Evolutionary conservation across 2,329 filamentous ascomycete species (phyloP).

Genomic region (Bipolaris sorokiniana): DNA sequence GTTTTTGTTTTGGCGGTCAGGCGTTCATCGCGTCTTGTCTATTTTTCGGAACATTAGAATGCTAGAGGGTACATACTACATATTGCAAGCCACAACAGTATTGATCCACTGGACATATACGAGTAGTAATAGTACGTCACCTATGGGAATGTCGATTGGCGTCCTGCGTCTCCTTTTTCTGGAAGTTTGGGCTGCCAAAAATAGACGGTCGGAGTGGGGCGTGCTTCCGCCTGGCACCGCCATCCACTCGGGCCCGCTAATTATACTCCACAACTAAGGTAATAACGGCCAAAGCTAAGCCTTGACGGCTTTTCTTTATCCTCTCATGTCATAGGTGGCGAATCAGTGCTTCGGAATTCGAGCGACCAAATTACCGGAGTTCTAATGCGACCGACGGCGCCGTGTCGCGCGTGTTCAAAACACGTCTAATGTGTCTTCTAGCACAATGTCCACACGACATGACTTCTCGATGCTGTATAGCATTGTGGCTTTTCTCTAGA

Average conservation of each 20-base stretch:
- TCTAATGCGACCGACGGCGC: background rate
- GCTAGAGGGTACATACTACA: background rate
- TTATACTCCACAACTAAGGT: slow-evolving; percentile 4
- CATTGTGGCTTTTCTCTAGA: background rate
- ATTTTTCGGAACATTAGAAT: background rate
- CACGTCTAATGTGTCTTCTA: background rate
- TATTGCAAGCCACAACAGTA: background rate
- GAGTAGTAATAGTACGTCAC: background rate
- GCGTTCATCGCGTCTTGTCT: background rate
- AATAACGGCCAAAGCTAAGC: slow-evolving; percentile 5
- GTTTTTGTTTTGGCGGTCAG: background rate
- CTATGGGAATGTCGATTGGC: background rate
- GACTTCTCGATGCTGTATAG: background rate
- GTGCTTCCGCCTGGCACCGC: background rate
- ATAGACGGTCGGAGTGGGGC: background rate
- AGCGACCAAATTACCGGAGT: slow-evolving; percentile 1
- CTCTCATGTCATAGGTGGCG: background rate
- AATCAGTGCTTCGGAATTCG: background rate
- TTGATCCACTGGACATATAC: background rate
- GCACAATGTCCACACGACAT: background rate
- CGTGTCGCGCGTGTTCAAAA: background rate
- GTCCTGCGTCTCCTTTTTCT: background rate
- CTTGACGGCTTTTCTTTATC: background rate
- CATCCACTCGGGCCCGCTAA: slow-evolving; percentile 7
- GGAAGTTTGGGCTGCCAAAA: background rate